These are phyloP conservation scores for Mortierella sp. DNA, from an alignment of 371 early-diverging fungal genomes.

Conservation along the genomic window DNA sequence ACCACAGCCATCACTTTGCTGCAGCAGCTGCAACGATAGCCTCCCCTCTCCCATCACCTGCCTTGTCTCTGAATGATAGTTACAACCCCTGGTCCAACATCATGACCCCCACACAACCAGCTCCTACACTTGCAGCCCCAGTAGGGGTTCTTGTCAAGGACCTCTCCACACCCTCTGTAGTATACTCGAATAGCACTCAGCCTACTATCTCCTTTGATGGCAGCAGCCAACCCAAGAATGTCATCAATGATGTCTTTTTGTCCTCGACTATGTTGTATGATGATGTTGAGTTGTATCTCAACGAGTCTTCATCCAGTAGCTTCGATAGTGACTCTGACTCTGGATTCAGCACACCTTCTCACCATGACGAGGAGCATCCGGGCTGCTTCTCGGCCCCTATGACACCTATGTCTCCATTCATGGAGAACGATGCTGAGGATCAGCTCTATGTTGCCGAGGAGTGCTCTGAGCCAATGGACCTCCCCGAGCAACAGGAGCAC, in stretches of 20 bases:
- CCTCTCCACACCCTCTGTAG: conserved; percentile 47
- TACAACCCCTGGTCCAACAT: conserved; percentile 56
- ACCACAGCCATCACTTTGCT: conserved; percentile 45
- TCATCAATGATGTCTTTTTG: conserved; percentile 57
- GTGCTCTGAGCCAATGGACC: conserved; percentile 12
- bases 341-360: conserved; percentile 50
- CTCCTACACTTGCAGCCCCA: conserved; percentile 12
- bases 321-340: conserved; percentile 57
- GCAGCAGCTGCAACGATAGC: conserved; percentile 55
- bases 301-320: conserved; percentile 43
- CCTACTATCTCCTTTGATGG: conserved; percentile 52
- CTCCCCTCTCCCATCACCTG: conserved; percentile 56
- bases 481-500: conserved; percentile 26
- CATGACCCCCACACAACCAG: conserved; percentile 12
- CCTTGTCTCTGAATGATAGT: conserved; percentile 48
- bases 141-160: conserved; percentile 21
- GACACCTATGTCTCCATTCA: conserved; percentile 57
- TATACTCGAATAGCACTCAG: conserved; percentile 49
- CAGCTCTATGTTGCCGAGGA: conserved; percentile 44
- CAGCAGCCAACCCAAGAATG: conserved; percentile 50
- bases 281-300: conserved; percentile 48
- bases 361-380: conserved; percentile 38
- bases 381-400: conserved; percentile 51
- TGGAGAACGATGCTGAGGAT: conserved; percentile 52
- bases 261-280: conserved; percentile 56